phyloP scores from a whole-genome alignment of 495 filamentous ascomycete genomes.

The Amorphotheca resinae region DNA sequence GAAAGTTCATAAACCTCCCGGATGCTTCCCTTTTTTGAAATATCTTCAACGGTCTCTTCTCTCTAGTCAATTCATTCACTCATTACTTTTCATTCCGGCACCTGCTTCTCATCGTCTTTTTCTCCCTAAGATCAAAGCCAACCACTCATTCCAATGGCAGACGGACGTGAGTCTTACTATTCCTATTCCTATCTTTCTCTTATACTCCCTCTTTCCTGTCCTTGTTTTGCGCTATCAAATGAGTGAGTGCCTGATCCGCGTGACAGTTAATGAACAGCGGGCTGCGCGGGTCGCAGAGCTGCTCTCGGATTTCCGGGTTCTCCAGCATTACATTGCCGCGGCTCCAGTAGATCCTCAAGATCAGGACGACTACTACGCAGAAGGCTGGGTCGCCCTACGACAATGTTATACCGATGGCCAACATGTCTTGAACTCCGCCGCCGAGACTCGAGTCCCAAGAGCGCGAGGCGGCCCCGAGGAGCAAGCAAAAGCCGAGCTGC shows the following conservation, averaged over 20 bases:
- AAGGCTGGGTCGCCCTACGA: conserved; percentile 64
- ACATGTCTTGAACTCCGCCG: conserved; percentile 49
- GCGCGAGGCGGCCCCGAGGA: conserved; percentile 48
- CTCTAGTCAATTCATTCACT: conserved; percentile 18
- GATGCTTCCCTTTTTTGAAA: conserved; percentile 11
- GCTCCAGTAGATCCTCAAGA: conserved; percentile 44
- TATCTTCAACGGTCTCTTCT: conserved; percentile 9
- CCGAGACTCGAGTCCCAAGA: conserved; percentile 51
- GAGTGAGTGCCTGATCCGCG: conserved; percentile 20
- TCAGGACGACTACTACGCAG: conserved; percentile 61
- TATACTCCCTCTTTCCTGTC: conserved; percentile 16
- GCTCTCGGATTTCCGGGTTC: conserved; percentile 71
- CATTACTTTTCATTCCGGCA: conserved; percentile 11
- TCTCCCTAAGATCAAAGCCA: conserved; percentile 13
- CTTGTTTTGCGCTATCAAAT: conserved; percentile 19
- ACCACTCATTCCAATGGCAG: conserved; percentile 20
- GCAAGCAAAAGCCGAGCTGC: conserved; percentile 59
- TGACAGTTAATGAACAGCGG: conserved; percentile 73
- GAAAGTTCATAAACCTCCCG: conserved; percentile 15
- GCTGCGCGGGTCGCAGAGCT: conserved; percentile 71
- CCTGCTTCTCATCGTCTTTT: conserved; percentile 7
- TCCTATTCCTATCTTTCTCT: conserved; percentile 19
- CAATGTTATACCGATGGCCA: conserved; percentile 67
- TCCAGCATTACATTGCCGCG: conserved; percentile 68
- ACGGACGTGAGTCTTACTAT: conserved; percentile 22